These are phyloP conservation scores for Blastocrithidia nonstop DNA, from an alignment of 208 protist genomes.

Conservation along the genomic window DNA sequence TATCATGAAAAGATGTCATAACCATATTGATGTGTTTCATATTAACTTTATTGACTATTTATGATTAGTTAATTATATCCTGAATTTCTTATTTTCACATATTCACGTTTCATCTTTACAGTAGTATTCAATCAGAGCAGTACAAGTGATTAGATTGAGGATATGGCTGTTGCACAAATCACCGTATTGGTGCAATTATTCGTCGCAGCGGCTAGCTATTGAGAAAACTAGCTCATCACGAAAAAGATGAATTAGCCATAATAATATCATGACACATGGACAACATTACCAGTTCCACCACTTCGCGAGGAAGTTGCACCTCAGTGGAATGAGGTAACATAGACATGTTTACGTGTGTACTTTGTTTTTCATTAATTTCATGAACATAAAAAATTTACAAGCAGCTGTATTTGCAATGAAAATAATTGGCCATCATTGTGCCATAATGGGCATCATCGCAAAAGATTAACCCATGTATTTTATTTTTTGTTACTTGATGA, in stretches of 20 bases:
- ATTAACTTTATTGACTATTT: too few relatives aligned
- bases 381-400: slow-evolving; percentile 35
- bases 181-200: slow-evolving; percentile 48
- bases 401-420: slow-evolving; percentile 33
- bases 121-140: slow-evolving; percentile 48
- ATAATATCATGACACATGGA: slow-evolving; percentile 66
- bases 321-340: not conserved
- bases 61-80: not conserved
- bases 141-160: slow-evolving; percentile 62
- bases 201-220: slow-evolving; percentile 35
- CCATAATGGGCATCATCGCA: slow-evolving; percentile 54
- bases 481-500: too few relatives aligned
- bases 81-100: not conserved
- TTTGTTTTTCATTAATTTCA: slow-evolving; percentile 7
- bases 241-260: slow-evolving; percentile 80
- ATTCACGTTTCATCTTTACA: slow-evolving; percentile 13
- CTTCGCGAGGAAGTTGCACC: slow-evolving; percentile 30
- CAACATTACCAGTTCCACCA: slow-evolving; percentile 72
- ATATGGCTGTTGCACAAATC: slow-evolving; percentile 71
- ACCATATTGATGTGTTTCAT: too few relatives aligned
- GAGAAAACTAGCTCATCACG: slow-evolving; percentile 77
- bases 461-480: slow-evolving; percentile 48
- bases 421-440: slow-evolving; percentile 21
- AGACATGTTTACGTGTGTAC: not conserved
- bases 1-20: too few relatives aligned